phyloP scores from a whole-genome alignment of 768 basidiomycete genomes.

The Phallus indusiatus region DNA sequence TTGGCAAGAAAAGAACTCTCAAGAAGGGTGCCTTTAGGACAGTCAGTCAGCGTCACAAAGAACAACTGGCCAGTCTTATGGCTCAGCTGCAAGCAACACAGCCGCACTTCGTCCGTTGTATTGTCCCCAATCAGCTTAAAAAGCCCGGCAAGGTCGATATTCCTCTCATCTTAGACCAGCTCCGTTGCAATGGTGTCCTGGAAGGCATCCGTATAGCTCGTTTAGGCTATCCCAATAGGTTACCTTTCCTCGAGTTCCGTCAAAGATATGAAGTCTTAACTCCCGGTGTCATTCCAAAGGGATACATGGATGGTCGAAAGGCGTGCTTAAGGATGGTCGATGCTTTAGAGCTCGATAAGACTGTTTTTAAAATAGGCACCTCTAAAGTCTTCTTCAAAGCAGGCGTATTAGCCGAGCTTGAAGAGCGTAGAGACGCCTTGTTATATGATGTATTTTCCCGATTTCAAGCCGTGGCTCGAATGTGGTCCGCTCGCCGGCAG shows the following conservation, averaged over 20 bases:
- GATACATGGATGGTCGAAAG: conserved; percentile 97
- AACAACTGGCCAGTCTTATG: conserved; percentile 90
- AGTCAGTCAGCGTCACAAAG: conserved; percentile 90
- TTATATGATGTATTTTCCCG: conserved; percentile 83
- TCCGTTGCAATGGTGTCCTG: conserved; percentile 96
- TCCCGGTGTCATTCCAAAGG: conserved; percentile 84
- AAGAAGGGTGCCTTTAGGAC: conserved; percentile 98
- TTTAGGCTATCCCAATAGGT: conserved; percentile 91
- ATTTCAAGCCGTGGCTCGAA: conserved; percentile 79
- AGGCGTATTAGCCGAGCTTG: conserved; percentile 90
- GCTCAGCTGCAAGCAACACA: conserved; percentile 85
- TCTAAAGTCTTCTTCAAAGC: conserved; percentile 99
- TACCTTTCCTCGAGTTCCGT: conserved; percentile 95
- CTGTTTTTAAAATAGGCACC: conserved; percentile 82
- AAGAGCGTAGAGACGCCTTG: conserved; percentile 83
- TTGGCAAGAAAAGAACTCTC: conserved; percentile 58
- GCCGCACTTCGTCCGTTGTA: conserved; percentile 97
- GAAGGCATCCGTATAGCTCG: conserved; percentile 98
- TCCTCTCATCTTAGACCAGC: conserved; percentile 90
- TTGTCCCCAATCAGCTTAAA: conserved; percentile 90
- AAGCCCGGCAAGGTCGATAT: conserved; percentile 87
- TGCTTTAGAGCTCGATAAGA: conserved; percentile 77
- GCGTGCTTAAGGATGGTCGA: conserved; percentile 88
- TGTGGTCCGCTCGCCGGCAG: conserved; percentile 78
- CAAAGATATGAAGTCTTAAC: conserved; percentile 95